Evolutionary conservation across 148 eudicot genomes (phyloP).

Genomic region (Silene uniflora): DNA sequence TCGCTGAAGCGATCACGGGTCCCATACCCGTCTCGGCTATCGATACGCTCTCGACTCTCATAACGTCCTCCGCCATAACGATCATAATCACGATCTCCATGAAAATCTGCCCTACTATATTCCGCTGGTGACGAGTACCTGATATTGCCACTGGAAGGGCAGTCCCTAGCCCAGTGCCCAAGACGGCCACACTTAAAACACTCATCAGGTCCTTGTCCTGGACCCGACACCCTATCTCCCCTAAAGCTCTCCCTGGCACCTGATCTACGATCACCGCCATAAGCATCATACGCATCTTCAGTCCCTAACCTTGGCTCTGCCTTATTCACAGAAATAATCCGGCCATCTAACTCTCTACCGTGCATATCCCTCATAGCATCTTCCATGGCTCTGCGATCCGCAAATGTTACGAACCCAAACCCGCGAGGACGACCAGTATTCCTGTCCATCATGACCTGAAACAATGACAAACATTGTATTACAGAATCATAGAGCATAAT

Average conservation of each 20-base stretch:
- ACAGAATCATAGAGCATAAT: not conserved
- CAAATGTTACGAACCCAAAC: conserved; percentile 51
- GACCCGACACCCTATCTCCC: conserved; percentile 26
- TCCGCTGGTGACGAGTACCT: conserved; percentile 32
- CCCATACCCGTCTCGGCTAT: conserved; percentile 35
- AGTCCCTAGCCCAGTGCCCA: conserved; percentile 54
- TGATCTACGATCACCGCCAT: conserved; percentile 30
- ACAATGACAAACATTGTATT: not conserved
- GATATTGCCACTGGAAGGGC: conserved; percentile 37
- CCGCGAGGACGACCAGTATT: conserved; percentile 58
- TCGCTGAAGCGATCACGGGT: conserved; percentile 33
- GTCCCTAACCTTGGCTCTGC: conserved; percentile 46
- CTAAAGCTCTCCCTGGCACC: conserved; percentile 38
- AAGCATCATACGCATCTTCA: conserved; percentile 35
- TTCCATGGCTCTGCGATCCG: conserved; percentile 47
- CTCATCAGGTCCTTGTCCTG: conserved; percentile 30
- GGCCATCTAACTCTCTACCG: conserved; percentile 46
- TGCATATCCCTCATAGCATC: conserved; percentile 56
- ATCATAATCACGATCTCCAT: conserved; percentile 42
- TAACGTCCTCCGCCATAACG: conserved; percentile 35
- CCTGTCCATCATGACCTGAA: conserved; percentile 51
- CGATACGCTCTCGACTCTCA: conserved; percentile 37
- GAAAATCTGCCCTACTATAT: conserved; percentile 26
- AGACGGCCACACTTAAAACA: conserved; percentile 56
- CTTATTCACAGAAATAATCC: conserved; percentile 50